phyloP scores from a whole-genome alignment of 2,329 filamentous ascomycete species.

The Scleromitrula shiraiana region DNA sequence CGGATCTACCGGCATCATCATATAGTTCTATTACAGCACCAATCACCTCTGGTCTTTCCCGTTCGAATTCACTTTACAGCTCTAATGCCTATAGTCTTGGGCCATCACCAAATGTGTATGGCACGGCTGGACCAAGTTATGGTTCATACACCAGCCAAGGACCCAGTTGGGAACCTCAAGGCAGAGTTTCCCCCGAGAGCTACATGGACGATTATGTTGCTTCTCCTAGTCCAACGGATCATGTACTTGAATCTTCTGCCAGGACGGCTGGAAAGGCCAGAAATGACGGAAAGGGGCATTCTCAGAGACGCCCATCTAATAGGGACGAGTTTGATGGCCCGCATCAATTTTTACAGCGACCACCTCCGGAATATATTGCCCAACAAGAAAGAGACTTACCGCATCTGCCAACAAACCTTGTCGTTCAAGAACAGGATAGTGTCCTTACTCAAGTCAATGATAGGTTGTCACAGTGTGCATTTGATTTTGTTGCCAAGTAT shows the following conservation, averaged over 20 bases:
- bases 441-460: constrained; percentile 78
- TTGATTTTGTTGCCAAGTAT: constrained; percentile 85
- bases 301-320: constrained; percentile 61
- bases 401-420: constrained; percentile 72
- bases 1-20: constrained; percentile 19
- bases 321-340: constrained; percentile 86
- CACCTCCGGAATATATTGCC: constrained; percentile 61
- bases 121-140: constrained; percentile 26
- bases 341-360: constrained; percentile 70
- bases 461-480: constrained; percentile 75
- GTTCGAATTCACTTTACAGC: constrained; percentile 25
- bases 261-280: constrained; percentile 39
- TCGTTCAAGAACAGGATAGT: constrained; percentile 76
- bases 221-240: constrained; percentile 53
- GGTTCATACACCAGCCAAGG: constrained; percentile 24
- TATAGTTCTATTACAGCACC: constrained; percentile 24
- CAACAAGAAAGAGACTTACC: constrained; percentile 74
- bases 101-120: constrained; percentile 24
- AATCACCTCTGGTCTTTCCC: constrained; percentile 17
- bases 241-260: constrained; percentile 45
- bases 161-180: constrained; percentile 28
- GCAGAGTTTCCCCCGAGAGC: constrained; percentile 27
- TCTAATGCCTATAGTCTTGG: constrained; percentile 25
- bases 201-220: constrained; percentile 37
- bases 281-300: constrained; percentile 37